Evolutionary conservation across 78 protist genomes (phyloP), one percentile per base, ranked within the genome.

Genomic region (Dictyostelium intermedium): DNA sequence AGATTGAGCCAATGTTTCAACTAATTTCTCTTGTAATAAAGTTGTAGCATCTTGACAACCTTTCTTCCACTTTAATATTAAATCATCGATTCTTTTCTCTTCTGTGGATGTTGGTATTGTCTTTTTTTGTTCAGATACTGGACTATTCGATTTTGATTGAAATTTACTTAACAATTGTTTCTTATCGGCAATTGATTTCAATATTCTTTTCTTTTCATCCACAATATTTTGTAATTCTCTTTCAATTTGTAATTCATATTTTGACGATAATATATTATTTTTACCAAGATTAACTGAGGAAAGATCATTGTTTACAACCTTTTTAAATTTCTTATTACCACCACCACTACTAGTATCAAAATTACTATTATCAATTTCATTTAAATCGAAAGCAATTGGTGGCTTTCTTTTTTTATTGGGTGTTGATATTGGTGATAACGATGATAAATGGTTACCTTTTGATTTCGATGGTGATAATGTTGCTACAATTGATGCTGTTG

Each of bases 51-150:
- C 47, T 76, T 76, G 82, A 39, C 61, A 76, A 37, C 37, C 82
- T n/a, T 76, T 76, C n/a, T 76, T 76, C 82, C 82, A 76, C 39
- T 76, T 76, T 37, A n/a, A 39, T 37, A 76, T 76, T 76, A 39
- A 39, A 23, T 13, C 47, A 8, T 34, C 47, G n/a, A 76, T 25
- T 39, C 56, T 76, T 41, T 76, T 76, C 34, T 76, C 61, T 20
- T 76, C 82, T n/a, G 6, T 11, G 0, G 23, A n/a, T 9, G 34
- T 76, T 76, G 82, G 82, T 23, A 76, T n/a, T 23, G 47, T 76
- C 25, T 39, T 34, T 25, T 76, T 76, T n/a, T 76, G 82, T 76
- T 76, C 61, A 76, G 47, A 39, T 20, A 76, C 41, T 7, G 82
- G 82, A 10, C 34, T 37, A 32, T 10, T 32, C 9, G 61, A 34